These are phyloP conservation scores for Ophiocytium majus DNA, from an alignment of 352 stramenopile genomes.

Conservation along the genomic window DNA sequence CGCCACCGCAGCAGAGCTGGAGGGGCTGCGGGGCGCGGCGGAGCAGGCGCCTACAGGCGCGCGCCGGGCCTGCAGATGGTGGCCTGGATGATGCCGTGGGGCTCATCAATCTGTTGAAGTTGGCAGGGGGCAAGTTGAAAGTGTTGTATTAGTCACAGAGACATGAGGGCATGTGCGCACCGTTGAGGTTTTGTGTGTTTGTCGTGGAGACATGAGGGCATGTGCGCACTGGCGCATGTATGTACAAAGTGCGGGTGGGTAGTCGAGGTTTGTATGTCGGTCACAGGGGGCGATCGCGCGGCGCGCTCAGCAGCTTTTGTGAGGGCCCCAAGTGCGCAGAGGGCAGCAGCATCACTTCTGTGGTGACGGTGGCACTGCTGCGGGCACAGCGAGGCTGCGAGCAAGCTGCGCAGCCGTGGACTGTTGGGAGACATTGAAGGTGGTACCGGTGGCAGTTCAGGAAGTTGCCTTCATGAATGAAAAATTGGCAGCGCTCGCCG, in stretches of 20 bases:
- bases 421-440: background rate
- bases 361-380: background rate
- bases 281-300: too few relatives aligned
- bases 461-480: slow-evolving; percentile 62
- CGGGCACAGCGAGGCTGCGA: background rate
- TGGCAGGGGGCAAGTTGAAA: background rate
- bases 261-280: too few relatives aligned
- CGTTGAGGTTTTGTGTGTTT: background rate
- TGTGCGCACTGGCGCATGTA: too few relatives aligned
- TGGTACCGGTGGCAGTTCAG: slow-evolving; percentile 57
- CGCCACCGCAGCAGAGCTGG: too few relatives aligned
- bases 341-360: background rate
- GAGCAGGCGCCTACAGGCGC: background rate
- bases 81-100: background rate
- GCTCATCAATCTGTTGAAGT: too few relatives aligned
- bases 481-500: slow-evolving; percentile 74
- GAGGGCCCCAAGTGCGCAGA: background rate
- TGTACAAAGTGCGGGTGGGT: too few relatives aligned
- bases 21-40: too few relatives aligned
- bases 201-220: background rate
- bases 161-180: background rate
- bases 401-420: background rate
- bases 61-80: background rate
- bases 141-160: background rate
- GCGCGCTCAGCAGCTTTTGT: background rate